A percentile compares a stretch with the other conserved stretches of the same genome.
Evolutionary conservation across 305 asterid genomes (phyloP).

Genomic region (Ruellia speciosa): DNA sequence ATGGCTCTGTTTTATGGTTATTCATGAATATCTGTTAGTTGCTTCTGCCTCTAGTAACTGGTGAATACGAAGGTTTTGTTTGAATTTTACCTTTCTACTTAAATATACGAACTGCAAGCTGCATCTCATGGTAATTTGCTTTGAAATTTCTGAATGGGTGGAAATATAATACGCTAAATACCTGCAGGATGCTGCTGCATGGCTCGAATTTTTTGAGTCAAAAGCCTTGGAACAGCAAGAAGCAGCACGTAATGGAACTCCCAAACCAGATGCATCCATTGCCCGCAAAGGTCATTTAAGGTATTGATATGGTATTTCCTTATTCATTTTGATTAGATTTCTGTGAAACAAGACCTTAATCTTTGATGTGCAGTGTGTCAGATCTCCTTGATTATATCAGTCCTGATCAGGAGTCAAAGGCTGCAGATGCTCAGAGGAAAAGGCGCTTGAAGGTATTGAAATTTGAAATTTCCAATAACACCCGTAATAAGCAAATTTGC

Average conservation of each 20-base stretch:
- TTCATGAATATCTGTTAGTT: conserved; percentile 7
- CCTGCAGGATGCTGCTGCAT: conserved; percentile 99
- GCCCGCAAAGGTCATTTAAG: conserved; percentile 99
- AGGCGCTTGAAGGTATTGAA: conserved; percentile 75
- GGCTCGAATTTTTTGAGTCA: conserved; percentile 99
- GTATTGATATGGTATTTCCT: conserved; percentile 52
- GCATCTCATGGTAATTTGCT: conserved; percentile 12
- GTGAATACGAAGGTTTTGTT: background rate
- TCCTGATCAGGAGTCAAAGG: conserved; percentile 77
- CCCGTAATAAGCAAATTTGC: background rate
- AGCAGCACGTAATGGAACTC: conserved; percentile 92
- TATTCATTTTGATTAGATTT: conserved; percentile 16
- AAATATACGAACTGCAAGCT: conserved; percentile 15
- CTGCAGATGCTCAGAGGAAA: conserved; percentile 59
- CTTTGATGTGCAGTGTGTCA: conserved; percentile 72
- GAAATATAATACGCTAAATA: conserved; percentile 20
- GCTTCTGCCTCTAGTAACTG: conserved; percentile 5
- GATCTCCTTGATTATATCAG: conserved; percentile 95
- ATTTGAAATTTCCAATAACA: background rate
- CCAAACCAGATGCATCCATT: conserved; percentile 91
- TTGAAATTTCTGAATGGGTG: background rate
- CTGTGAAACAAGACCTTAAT: conserved; percentile 25
- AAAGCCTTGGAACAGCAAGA: conserved; percentile 99
- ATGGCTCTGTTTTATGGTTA: conserved; percentile 1
- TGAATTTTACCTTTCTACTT: background rate